phyloP scores from a whole-genome alignment of 2,329 filamentous ascomycete genomes.

The Sporothrix curviconia region DNA sequence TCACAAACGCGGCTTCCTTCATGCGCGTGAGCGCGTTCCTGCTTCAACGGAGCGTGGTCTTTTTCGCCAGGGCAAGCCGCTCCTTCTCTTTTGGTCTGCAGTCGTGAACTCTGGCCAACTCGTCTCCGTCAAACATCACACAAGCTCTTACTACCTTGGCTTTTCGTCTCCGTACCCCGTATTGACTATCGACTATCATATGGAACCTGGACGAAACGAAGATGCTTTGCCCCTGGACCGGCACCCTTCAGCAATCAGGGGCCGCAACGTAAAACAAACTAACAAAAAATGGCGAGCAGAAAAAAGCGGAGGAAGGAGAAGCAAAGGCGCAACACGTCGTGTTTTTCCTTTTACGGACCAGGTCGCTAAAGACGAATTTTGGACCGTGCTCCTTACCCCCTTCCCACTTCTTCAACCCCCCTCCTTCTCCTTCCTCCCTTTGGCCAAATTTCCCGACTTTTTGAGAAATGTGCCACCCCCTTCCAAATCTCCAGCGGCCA shows the following conservation, averaged over 20 bases:
- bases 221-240: slow-evolving; percentile 8
- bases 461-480: slow-evolving; percentile 4
- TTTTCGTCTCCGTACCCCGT: not conserved
- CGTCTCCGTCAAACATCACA: too few relatives aligned
- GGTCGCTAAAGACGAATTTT: slow-evolving; percentile 4
- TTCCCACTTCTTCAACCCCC: not conserved
- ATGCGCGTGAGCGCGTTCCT: not conserved
- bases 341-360: slow-evolving; percentile 12
- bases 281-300: slow-evolving; percentile 13
- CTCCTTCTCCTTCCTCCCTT: not conserved
- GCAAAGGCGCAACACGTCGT: not conserved
- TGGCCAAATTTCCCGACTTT: slow-evolving; percentile 7
- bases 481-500: slow-evolving; percentile 9
- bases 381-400: not conserved
- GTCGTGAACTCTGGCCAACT: too few relatives aligned
- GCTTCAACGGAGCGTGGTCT: not conserved
- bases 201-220: not conserved
- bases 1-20: slow-evolving; percentile 1
- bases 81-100: not conserved
- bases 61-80: not conserved
- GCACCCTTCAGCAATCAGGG: slow-evolving; percentile 4
- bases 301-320: slow-evolving; percentile 4
- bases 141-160: too few relatives aligned
- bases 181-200: too few relatives aligned
- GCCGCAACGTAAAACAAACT: slow-evolving; percentile 19